Evolutionary conservation across 2,329 filamentous ascomycete species (phyloP), one percentile per base, ranked within the genome.

Genomic region (Colletotrichum sp.): DNA sequence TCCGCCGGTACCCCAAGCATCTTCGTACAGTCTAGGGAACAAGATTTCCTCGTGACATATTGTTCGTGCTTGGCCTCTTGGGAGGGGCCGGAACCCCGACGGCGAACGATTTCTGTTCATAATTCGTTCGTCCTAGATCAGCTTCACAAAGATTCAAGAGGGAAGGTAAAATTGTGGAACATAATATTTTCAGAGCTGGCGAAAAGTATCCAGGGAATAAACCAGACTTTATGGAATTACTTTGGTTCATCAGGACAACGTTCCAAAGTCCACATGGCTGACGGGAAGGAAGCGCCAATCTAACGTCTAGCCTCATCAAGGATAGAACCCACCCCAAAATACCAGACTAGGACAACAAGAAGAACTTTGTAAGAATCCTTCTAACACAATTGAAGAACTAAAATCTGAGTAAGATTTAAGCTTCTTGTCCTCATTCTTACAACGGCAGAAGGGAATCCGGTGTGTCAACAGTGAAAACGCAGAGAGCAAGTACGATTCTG

Each of bases 331-430:
- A 4, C 13, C 44, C 10, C 44, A 52, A 52, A 52, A 52, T 52
- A 52, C 10, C 10, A 8, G 44, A 52, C 10, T 21, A 21, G 44
- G 8, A 0, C 44, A 0, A 1, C 8, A 3, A 21, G 44, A 52
- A 21, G 18, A n/a, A 49, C 18, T 12, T 7, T 7, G 39, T 12
- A 49, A 49, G 18, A 52, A 21, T 52, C 44, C 44, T 52, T 52
- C n/a, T 0, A 52, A 13, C 0, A 52, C 6, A 52, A 52, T 2
- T 1, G 10, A 21, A 13, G 0, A 52, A 8, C 44, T 3, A 52
- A 52, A 52, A 21, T 49, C n/a, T 49, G 44, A 49, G 44, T 49
- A 49, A 49, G 44, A 49, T 21, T 49, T 49, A 49, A 49, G 44
- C 1, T 49, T n/a, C 5, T 7, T 4, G n/a, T 13, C 6, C 18